Evolutionary conservation across 176 grass and related monocot genomes (phyloP).

Genomic region (Eragrostis curvula): DNA sequence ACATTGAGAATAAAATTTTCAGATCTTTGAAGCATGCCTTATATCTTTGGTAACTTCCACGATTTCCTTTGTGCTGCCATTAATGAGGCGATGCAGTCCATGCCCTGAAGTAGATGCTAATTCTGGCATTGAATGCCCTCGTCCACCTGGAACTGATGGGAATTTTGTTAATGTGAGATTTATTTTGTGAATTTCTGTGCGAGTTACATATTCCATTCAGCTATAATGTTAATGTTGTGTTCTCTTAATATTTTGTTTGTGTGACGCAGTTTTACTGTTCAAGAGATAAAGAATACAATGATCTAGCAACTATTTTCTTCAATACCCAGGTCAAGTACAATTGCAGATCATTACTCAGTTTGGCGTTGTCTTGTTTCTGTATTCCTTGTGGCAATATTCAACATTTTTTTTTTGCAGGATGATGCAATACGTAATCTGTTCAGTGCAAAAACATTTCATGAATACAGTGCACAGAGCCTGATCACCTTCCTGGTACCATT

Average conservation of each 20-base stretch:
- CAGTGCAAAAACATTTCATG: conserved; percentile 99
- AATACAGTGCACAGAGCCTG: conserved; percentile 98
- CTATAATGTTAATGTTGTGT: background rate
- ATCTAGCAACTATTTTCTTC: conserved; percentile 99
- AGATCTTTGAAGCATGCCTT: conserved; percentile 95
- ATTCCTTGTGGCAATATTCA: conserved; percentile 37
- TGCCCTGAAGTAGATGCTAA: conserved; percentile 79
- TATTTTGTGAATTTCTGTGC: conserved; percentile 25
- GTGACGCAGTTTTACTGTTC: conserved; percentile 91
- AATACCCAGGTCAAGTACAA: conserved; percentile 83
- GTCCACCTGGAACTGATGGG: conserved; percentile 94
- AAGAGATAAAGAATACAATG: conserved; percentile 95
- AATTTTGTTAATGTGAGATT: conserved; percentile 96
- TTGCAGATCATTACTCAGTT: background rate
- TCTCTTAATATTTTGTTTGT: conserved; percentile 39
- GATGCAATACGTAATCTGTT: conserved; percentile 98
- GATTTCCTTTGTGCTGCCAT: conserved; percentile 88
- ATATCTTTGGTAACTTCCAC: conserved; percentile 92
- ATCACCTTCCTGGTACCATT: conserved; percentile 90
- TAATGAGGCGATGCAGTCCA: conserved; percentile 87
- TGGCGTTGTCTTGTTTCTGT: conserved; percentile 11
- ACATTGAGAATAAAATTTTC: conserved; percentile 35
- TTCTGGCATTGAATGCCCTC: conserved; percentile 95
- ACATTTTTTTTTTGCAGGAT: conserved; percentile 66
- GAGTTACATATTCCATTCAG: conserved; percentile 13